phyloP scores from a whole-genome alignment of 768 basidiomycete species.

The Dioszegia aurantiaca region DNA sequence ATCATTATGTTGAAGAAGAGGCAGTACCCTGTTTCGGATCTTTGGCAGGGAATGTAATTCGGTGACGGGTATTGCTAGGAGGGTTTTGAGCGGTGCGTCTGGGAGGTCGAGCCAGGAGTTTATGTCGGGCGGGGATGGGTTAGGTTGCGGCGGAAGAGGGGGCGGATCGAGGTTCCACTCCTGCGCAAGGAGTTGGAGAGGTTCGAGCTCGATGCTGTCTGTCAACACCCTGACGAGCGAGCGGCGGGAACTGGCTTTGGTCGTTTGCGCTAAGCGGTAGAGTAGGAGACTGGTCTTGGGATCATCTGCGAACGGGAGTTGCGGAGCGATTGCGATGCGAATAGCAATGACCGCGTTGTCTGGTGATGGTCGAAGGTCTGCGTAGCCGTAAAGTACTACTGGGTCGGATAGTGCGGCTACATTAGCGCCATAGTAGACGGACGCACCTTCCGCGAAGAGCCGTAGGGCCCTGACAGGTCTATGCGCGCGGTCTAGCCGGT shows the following conservation, averaged over 20 bases:
- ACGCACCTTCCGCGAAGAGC: constrained; percentile 9
- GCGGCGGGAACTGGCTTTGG: not conserved
- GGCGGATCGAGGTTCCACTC: not conserved
- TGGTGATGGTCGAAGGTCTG: not conserved
- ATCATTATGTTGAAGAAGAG: not conserved
- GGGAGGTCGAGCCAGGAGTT: not conserved
- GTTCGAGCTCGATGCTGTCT: not conserved
- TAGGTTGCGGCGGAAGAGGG: not conserved
- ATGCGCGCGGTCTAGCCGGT: not conserved
- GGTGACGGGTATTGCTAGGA: not conserved
- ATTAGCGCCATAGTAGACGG: not conserved
- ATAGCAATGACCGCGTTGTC: not conserved
- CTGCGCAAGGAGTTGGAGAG: not conserved
- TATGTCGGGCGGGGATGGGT: not conserved
- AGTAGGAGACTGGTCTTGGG: not conserved
- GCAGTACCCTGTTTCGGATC: not conserved
- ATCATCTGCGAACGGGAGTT: constrained; percentile 2
- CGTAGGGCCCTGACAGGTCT: constrained; percentile 15
- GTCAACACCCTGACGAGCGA: not conserved
- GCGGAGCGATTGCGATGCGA: not conserved
- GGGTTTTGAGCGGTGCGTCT: not conserved
- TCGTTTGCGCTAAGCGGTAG: not conserved
- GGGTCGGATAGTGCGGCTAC: not conserved
- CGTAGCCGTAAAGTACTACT: not conserved
- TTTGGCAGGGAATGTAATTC: not conserved